Evolutionary conservation across 805 yeast species (phyloP).

Genomic region (Saccharomyces jurei): DNA sequence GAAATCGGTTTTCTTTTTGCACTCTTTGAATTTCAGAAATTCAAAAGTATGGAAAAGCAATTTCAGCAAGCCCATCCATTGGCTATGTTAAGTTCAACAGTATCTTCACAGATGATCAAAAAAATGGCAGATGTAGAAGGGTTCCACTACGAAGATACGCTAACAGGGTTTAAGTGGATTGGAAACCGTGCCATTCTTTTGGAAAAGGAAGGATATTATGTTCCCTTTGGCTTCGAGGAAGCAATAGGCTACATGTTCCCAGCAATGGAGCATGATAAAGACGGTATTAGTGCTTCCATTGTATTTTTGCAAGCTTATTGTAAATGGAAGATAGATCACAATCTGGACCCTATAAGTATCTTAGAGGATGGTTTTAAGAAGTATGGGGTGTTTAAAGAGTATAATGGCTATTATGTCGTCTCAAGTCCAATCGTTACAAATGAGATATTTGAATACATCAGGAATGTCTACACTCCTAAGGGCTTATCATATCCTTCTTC

Average conservation of each 20-base stretch:
- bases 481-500: slow-evolving; percentile 34
- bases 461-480: slow-evolving; percentile 28
- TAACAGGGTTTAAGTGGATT: slow-evolving; percentile 97
- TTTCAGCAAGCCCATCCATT: slow-evolving; percentile 35
- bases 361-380: slow-evolving; percentile 50
- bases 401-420: slow-evolving; percentile 77
- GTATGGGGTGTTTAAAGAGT: slow-evolving; percentile 77
- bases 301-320: slow-evolving; percentile 67
- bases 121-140: slow-evolving; percentile 58
- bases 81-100: slow-evolving; percentile 73
- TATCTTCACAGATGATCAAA: slow-evolving; percentile 74
- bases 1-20: slow-evolving; percentile 87
- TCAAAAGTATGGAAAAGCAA: slow-evolving; percentile 15
- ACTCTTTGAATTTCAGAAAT: slow-evolving; percentile 41
- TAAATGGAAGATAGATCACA: slow-evolving; percentile 40
- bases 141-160: slow-evolving; percentile 65
- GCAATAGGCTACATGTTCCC: slow-evolving; percentile 93
- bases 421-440: slow-evolving; percentile 45
- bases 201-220: slow-evolving; percentile 52
- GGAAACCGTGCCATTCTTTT: slow-evolving; percentile 80
- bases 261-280: slow-evolving; percentile 74
- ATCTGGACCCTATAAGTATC: slow-evolving; percentile 34
- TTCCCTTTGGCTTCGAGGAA: slow-evolving; percentile 91
- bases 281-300: slow-evolving; percentile 76
- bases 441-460: slow-evolving; percentile 47